Evolutionary conservation across 208 protist genomes (phyloP).

Genomic region (Trypanosomatidae sp.): DNA sequence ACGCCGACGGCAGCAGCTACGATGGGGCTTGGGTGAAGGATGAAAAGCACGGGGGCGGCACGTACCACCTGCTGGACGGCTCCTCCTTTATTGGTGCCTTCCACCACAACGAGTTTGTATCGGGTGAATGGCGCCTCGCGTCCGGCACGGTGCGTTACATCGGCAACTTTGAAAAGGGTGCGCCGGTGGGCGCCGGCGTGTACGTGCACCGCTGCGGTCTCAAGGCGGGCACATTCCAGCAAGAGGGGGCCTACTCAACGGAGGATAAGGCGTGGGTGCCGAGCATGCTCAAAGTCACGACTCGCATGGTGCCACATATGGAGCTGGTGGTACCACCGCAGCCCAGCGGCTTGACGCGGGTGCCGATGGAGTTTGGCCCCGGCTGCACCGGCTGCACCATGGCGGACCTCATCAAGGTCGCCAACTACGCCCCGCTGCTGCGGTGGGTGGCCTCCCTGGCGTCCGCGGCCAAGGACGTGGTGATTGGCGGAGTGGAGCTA

Average conservation of each 20-base stretch:
- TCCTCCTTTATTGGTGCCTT: slow-evolving; percentile 78
- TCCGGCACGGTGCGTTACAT: slow-evolving; percentile 76
- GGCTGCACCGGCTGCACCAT: slow-evolving; percentile 60
- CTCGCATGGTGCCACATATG: slow-evolving; percentile 52
- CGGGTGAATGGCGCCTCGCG: slow-evolving; percentile 84
- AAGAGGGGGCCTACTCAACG: slow-evolving; percentile 71
- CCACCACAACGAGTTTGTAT: slow-evolving; percentile 66
- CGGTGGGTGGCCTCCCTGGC: slow-evolving; percentile 61
- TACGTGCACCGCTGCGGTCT: slow-evolving; percentile 79
- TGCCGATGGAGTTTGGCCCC: slow-evolving; percentile 68
- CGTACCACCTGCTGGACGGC: slow-evolving; percentile 74
- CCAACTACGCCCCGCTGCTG: slow-evolving; percentile 79
- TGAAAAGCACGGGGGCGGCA: slow-evolving; percentile 74
- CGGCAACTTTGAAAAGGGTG: slow-evolving; percentile 79
- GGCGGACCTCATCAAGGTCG: slow-evolving; percentile 73
- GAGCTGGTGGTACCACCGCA: slow-evolving; percentile 62
- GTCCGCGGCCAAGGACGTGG: slow-evolving; percentile 6
- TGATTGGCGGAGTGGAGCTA: slow-evolving; percentile 36
- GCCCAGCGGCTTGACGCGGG: slow-evolving; percentile 40
- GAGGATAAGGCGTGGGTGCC: slow-evolving; percentile 60
- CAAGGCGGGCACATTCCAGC: slow-evolving; percentile 66
- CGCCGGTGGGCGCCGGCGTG: slow-evolving; percentile 74
- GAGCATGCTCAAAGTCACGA: slow-evolving; percentile 55
- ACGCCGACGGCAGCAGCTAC: slow-evolving; percentile 88
- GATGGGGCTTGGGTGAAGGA: slow-evolving; percentile 75